Percentiles rank a stretch among this genome's conserved stretches.
Conservation (phyloP, 2,329 filamentous ascomycete genomes). For the Paecilomyces sp. region DNA sequence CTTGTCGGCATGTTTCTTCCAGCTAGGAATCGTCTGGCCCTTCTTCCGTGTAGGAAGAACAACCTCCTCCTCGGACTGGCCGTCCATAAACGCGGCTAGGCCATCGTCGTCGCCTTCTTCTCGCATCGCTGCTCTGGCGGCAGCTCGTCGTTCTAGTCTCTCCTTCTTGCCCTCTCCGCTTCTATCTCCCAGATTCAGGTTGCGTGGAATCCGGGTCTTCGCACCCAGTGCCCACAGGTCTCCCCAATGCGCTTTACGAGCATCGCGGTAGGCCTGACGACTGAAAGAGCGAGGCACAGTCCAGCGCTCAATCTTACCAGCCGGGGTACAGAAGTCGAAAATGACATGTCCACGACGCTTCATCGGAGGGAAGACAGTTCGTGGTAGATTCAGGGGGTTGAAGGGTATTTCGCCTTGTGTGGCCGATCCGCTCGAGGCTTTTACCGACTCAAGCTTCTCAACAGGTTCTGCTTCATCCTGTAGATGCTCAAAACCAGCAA, state of each 20-base stretch:
- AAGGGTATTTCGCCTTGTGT: slow-evolving; percentile 16
- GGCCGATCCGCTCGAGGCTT: slow-evolving; percentile 6
- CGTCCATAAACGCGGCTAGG: slow-evolving; percentile 9
- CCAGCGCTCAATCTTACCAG: slow-evolving; percentile 85
- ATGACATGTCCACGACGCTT: slow-evolving; percentile 86
- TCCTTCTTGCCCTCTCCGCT: slow-evolving; percentile 34
- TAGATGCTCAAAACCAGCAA: slow-evolving; percentile 60
- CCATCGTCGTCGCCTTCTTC: slow-evolving; percentile 21
- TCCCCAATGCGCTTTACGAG: slow-evolving; percentile 83
- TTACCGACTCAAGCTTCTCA: neutral
- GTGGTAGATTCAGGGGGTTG: slow-evolving; percentile 65
- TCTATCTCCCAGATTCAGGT: slow-evolving; percentile 52
- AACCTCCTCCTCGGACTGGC: slow-evolving; percentile 8
- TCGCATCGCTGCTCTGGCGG: slow-evolving; percentile 15
- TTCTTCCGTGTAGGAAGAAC: slow-evolving; percentile 19
- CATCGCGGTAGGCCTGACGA: slow-evolving; percentile 80
- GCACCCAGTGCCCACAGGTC: slow-evolving; percentile 93
- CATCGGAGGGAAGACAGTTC: slow-evolving; percentile 69
- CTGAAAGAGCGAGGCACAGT: slow-evolving; percentile 77
- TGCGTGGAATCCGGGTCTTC: slow-evolving; percentile 66
- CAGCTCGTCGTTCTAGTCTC: slow-evolving; percentile 30
- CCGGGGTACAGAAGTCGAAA: slow-evolving; percentile 83
- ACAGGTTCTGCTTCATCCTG: slow-evolving; percentile 13
- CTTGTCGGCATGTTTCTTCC: slow-evolving; percentile 39
- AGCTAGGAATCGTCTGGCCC: slow-evolving; percentile 29